Percentiles rank a stretch among this genome's conserved stretches.
These are phyloP conservation scores for Komagataella kurtzmanii DNA, from an alignment of 805 yeast genomes.

Conservation along the genomic window DNA sequence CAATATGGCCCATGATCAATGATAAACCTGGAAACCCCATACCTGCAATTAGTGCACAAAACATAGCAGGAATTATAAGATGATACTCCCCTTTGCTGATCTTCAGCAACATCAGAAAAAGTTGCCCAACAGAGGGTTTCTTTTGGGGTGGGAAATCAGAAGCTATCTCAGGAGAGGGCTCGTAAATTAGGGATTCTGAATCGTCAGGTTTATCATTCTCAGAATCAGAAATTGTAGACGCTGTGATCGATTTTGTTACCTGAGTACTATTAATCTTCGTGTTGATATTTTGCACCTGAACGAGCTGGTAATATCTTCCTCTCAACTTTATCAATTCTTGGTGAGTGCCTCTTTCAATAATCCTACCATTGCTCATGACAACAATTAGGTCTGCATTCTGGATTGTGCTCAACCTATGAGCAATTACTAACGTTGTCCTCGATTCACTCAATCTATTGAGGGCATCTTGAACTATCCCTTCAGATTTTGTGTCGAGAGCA, in stretches of 20 bases:
- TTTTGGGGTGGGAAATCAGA: neutral
- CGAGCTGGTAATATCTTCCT: slow-evolving; percentile 18
- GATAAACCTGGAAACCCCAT: neutral
- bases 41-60: neutral
- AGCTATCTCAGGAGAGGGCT: neutral
- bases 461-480: slow-evolving; percentile 26
- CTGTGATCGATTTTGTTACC: slow-evolving; percentile 7
- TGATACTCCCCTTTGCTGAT: neutral
- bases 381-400: slow-evolving; percentile 41
- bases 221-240: slow-evolving; percentile 12
- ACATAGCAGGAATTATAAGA: neutral
- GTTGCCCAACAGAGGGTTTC: neutral
- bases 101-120: neutral
- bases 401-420: slow-evolving; percentile 44
- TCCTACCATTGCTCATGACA: slow-evolving; percentile 36
- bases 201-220: slow-evolving; percentile 14
- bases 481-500: slow-evolving; percentile 52
- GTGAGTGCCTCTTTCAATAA: slow-evolving; percentile 31
- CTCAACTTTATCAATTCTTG: slow-evolving; percentile 15
- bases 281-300: slow-evolving; percentile 17
- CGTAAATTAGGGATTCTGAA: slow-evolving; percentile 4
- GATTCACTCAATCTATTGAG: slow-evolving; percentile 18
- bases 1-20: neutral
- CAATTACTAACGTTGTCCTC: slow-evolving; percentile 40
- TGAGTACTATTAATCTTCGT: neutral